These are phyloP conservation scores for Symbiotaphrina buchneri DNA, from an alignment of 495 filamentous ascomycete genomes.

Conservation along the genomic window DNA sequence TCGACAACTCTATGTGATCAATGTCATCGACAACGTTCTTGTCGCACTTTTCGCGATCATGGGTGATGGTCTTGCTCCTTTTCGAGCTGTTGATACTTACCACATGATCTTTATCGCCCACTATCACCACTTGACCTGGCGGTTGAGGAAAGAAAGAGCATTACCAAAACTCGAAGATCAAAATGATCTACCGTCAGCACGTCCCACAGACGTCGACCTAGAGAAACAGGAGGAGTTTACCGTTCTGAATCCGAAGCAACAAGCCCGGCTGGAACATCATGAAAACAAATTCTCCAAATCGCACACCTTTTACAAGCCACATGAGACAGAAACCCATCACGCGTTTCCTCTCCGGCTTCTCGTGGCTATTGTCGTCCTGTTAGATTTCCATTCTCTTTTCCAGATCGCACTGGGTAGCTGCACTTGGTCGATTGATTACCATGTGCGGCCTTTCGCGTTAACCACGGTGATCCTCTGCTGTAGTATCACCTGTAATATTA, in stretches of 20 bases:
- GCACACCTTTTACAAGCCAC: slow-evolving; percentile 69
- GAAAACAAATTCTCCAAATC: slow-evolving; percentile 52
- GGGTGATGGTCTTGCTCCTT: slow-evolving; percentile 56
- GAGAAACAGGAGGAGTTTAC: slow-evolving; percentile 27
- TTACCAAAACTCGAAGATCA: slow-evolving; percentile 42
- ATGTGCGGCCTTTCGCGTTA: slow-evolving; percentile 36
- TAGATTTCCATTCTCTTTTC: slow-evolving; percentile 50
- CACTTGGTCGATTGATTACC: slow-evolving; percentile 49
- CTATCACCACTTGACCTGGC: slow-evolving; percentile 49
- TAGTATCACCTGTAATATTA: slow-evolving; percentile 49
- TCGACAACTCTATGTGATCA: slow-evolving; percentile 41
- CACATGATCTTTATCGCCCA: slow-evolving; percentile 54
- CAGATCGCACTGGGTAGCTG: slow-evolving; percentile 55
- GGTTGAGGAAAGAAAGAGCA: slow-evolving; percentile 33
- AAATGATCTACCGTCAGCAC: slow-evolving; percentile 40
- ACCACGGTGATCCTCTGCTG: slow-evolving; percentile 62
- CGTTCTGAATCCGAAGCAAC: slow-evolving; percentile 38
- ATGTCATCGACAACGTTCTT: slow-evolving; percentile 55
- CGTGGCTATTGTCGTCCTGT: slow-evolving; percentile 45
- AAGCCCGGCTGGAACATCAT: slow-evolving; percentile 41
- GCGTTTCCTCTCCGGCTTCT: slow-evolving; percentile 54
- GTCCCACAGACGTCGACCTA: slow-evolving; percentile 20
- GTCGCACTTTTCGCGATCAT: slow-evolving; percentile 60
- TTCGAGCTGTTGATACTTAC: slow-evolving; percentile 57
- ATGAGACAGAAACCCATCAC: slow-evolving; percentile 59